Evolutionary conservation across 2,329 filamentous ascomycete species (phyloP).

Genomic region (Colletotrichum sp.): DNA sequence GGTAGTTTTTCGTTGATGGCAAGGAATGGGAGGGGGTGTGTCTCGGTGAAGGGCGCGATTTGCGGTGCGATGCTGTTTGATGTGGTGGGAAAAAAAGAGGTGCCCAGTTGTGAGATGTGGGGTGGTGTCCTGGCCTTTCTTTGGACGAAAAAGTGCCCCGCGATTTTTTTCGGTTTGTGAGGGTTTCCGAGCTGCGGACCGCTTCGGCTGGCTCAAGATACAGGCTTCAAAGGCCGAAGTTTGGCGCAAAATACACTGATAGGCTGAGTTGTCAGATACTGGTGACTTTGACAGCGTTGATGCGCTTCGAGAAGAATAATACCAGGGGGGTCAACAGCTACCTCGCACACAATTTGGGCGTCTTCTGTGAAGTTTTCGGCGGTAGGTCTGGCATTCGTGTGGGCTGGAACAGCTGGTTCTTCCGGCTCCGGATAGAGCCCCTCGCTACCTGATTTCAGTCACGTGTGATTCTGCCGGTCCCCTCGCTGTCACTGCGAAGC

Average conservation of each 20-base stretch:
- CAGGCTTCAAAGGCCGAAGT: background rate
- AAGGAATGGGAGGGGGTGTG: conserved; percentile 1
- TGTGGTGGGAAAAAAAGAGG: conserved; percentile 23
- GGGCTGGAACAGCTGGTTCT: conserved; percentile 11
- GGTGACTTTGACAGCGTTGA: background rate
- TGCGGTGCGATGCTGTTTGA: conserved; percentile 12
- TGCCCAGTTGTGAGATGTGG: conserved; percentile 15
- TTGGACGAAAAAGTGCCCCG: conserved; percentile 20
- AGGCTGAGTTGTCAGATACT: background rate
- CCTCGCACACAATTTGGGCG: conserved; percentile 13
- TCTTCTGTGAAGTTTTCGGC: conserved; percentile 10
- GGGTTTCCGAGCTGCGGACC: conserved; percentile 12
- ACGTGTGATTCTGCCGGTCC: background rate
- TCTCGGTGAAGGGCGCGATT: conserved; percentile 16
- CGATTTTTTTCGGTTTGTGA: conserved; percentile 18
- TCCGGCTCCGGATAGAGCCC: conserved; percentile 8
- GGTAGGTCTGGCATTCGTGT: conserved; percentile 5
- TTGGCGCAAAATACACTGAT: background rate
- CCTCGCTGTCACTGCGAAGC: background rate
- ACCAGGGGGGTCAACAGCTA: background rate
- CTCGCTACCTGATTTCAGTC: background rate
- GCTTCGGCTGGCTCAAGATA: background rate
- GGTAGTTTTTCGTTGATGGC: background rate
- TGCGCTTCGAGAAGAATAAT: background rate
- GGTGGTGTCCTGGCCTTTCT: conserved; percentile 1